These are phyloP conservation scores for Fusarium domesticum DNA, from an alignment of 2,329 filamentous ascomycete species.

Conservation along the genomic window DNA sequence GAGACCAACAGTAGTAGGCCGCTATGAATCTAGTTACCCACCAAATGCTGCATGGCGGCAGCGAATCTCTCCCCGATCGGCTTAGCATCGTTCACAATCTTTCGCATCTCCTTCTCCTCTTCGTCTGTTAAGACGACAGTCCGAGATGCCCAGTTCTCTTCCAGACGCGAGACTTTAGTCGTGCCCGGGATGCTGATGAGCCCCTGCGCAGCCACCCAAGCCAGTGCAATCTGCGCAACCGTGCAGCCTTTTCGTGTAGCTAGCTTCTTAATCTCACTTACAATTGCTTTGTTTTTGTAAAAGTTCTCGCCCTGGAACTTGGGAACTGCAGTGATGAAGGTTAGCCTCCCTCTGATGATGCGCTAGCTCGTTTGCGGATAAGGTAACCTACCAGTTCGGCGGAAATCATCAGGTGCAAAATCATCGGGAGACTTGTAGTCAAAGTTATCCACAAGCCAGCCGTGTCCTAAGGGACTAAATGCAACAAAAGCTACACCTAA, in stretches of 20 bases:
- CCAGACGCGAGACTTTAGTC: conserved; percentile 38
- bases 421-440: conserved; percentile 43
- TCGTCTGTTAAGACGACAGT: conserved; percentile 37
- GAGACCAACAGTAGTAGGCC: too few relatives aligned
- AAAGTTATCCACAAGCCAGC: conserved; percentile 46
- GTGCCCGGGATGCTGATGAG: conserved; percentile 48
- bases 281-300: conserved; percentile 41
- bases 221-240: conserved; percentile 37
- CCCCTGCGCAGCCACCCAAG: conserved; percentile 40
- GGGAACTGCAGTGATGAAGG: conserved; percentile 20
- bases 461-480: conserved; percentile 46
- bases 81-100: not conserved
- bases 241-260: conserved; percentile 24
- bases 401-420: conserved; percentile 42
- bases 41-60: too few relatives aligned
- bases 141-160: conserved; percentile 40
- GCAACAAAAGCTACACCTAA: conserved; percentile 43
- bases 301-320: conserved; percentile 44
- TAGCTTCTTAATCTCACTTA: conserved; percentile 40
- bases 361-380: not conserved
- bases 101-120: conserved; percentile 38
- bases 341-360: too few relatives aligned
- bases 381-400: conserved; percentile 21
- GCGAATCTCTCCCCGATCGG: not conserved
- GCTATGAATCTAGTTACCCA: too few relatives aligned